Evolutionary conservation across 129 eudicot species (phyloP), one percentile per base, ranked within the genome.

Genomic region (Rutidosis leptorrhynchoides): DNA sequence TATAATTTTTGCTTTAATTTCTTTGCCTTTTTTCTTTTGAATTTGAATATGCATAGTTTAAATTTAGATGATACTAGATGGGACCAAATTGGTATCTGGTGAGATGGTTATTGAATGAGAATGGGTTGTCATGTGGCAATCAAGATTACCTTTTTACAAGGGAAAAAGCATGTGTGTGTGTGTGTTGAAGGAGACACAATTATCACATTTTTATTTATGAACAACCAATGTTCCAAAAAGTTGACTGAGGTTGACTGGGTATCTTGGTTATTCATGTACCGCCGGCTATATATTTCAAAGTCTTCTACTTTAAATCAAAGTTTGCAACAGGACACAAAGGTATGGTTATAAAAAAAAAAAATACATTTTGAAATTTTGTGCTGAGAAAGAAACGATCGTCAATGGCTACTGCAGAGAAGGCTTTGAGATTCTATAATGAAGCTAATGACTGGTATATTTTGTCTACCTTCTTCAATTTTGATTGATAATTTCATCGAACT

Each of bases 371-470:
- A 54, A 45, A 24, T 43, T 69, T 49, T 67, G 70, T 67, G 15
- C 37, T 65, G 56, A 52, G 42, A 28, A 28, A 46, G 58, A 58
- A 28, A 46, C 74, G 54, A 57, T 58, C 74, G 21, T 51, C 51
- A 73, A 84, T 84, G 95, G 83, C 84, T 77, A 77, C 90, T 65
- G 79, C 82, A 55, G 85, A 83, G 46, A 84, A 75, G 61, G 57
- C 72, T 32, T 60, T 79, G 21, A 84, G 75, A 32, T 87, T 87
- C 69, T 78, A 65, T 61, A 83, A 66, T 20, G 90, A 84, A 63
- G 90, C 81, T 68, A 81, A 70, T 72, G 84, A 84, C 68, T 84
- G 95, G 95, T 87, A 84, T 21, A 32, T 15, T 52, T 21, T 74
- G 32, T 28, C 45, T 61, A 64, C 43, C 29, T 55, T 33, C 49